Conservation (phyloP, 2,329 filamentous ascomycete species). For the Coniochaeta sp. region DNA sequence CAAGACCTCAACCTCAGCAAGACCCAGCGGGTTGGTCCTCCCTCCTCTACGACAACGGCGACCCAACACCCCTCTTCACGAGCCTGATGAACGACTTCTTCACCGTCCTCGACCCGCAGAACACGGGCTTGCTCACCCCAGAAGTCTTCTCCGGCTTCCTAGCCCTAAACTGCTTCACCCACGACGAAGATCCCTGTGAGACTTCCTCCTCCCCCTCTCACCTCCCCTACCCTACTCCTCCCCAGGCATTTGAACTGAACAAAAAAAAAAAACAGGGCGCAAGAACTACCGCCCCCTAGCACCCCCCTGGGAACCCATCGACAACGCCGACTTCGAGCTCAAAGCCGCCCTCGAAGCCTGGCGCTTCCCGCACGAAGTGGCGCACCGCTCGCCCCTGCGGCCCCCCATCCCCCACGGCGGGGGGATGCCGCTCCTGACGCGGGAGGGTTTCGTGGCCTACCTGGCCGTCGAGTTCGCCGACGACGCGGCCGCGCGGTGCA, state of each 20-base stretch:
- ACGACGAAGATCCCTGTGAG: slow-evolving; percentile 11
- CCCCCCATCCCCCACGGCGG: slow-evolving; percentile 10
- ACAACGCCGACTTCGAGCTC: slow-evolving; percentile 11
- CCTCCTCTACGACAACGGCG: neutral
- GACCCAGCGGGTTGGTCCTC: neutral
- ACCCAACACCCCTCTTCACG: neutral
- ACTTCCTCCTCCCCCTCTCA: neutral
- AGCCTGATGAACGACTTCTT: slow-evolving; percentile 8
- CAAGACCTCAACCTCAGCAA: neutral
- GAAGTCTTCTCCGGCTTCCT: slow-evolving; percentile 12
- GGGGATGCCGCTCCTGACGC: slow-evolving; percentile 11
- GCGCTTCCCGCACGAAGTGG: slow-evolving; percentile 10
- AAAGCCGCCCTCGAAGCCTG: slow-evolving; percentile 12
- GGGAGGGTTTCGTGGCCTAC: slow-evolving; percentile 9
- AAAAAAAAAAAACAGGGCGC: slow-evolving; percentile 9
- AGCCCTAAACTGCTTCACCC: slow-evolving; percentile 6
- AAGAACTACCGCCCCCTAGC: slow-evolving; percentile 7
- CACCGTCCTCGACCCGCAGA: slow-evolving; percentile 8
- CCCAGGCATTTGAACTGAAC: slow-evolving; percentile 8
- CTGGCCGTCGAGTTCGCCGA: slow-evolving; percentile 9
- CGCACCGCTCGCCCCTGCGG: slow-evolving; percentile 2
- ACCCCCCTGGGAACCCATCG: slow-evolving; percentile 7
- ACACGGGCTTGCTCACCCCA: slow-evolving; percentile 9
- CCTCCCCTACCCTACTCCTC: neutral
- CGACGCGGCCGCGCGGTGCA: slow-evolving; percentile 5